A percentile compares a stretch with the other conserved stretches of the same genome.
These are phyloP conservation scores for Neurospora sp. DNA, from an alignment of 495 filamentous ascomycete species.

Conservation along the genomic window DNA sequence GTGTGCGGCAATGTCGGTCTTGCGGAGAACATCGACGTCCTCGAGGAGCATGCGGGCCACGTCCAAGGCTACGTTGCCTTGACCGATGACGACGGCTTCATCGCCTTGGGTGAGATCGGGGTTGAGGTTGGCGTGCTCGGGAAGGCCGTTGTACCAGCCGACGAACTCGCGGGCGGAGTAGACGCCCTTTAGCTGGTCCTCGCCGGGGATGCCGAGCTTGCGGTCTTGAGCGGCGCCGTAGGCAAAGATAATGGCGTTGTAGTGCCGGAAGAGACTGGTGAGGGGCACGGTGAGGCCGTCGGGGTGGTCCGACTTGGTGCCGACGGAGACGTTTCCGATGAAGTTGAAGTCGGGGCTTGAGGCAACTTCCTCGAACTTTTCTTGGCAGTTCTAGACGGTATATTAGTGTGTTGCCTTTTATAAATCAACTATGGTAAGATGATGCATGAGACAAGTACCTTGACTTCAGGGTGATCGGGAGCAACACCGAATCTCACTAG, in stretches of 20 bases:
- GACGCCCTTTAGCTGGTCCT: conserved; percentile 58
- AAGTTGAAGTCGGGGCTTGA: conserved; percentile 75
- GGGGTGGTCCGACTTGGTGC: conserved; percentile 37
- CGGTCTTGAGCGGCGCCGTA: conserved; percentile 85
- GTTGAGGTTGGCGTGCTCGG: conserved; percentile 65
- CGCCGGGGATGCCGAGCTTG: conserved; percentile 70
- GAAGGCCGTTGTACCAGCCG: conserved; percentile 96
- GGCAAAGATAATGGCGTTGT: conserved; percentile 85
- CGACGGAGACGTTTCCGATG: conserved; percentile 79
- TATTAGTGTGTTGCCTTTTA: neutral
- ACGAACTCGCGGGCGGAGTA: conserved; percentile 91
- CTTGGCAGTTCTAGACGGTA: conserved; percentile 69
- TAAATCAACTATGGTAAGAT: neutral
- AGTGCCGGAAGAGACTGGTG: conserved; percentile 60
- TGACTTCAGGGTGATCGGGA: conserved; percentile 95
- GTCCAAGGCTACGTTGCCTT: conserved; percentile 93
- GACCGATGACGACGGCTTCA: conserved; percentile 80
- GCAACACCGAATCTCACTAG: conserved; percentile 90
- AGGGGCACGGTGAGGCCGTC: conserved; percentile 53
- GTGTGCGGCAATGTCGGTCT: conserved; percentile 80
- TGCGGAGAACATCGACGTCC: conserved; percentile 56
- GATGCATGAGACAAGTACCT: conserved; percentile 44
- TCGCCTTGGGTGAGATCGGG: conserved; percentile 72
- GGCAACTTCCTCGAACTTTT: conserved; percentile 85
- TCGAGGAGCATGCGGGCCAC: conserved; percentile 81